These are phyloP conservation scores for Fusarium siculi DNA, from an alignment of 2,329 filamentous ascomycete species.

Conservation along the genomic window DNA sequence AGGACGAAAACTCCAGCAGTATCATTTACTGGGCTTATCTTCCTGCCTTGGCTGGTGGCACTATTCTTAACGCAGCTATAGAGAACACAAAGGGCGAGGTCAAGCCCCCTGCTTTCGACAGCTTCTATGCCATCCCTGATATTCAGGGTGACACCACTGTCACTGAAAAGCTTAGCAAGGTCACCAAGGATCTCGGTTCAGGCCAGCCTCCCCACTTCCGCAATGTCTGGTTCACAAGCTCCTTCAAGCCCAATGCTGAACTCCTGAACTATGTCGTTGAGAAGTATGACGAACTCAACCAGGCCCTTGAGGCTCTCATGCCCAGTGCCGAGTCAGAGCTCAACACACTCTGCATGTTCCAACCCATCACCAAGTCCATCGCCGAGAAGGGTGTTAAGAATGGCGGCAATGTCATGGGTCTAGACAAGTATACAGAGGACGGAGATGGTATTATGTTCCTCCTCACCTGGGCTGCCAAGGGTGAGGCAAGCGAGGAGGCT, in stretches of 20 bases:
- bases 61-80: constrained; percentile 47
- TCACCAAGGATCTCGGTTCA: constrained; percentile 46
- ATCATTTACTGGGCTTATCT: constrained; percentile 50
- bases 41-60: constrained; percentile 42
- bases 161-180: constrained; percentile 43
- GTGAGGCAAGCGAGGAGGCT: constrained; percentile 47
- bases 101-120: constrained; percentile 46
- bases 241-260: constrained; percentile 51
- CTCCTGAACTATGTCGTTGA: constrained; percentile 49
- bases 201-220: constrained; percentile 45
- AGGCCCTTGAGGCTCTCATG: constrained; percentile 41
- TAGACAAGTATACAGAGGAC: constrained; percentile 44
- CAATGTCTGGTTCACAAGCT: constrained; percentile 51
- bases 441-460: constrained; percentile 49
- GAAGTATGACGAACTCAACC: constrained; percentile 45
- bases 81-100: constrained; percentile 46
- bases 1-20: constrained; percentile 48
- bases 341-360: constrained; percentile 48
- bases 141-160: constrained; percentile 43
- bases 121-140: constrained; percentile 40
- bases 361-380: constrained; percentile 48
- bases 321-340: constrained; percentile 41
- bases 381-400: constrained; percentile 45
- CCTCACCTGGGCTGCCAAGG: constrained; percentile 45
- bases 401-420: constrained; percentile 49